These are phyloP conservation scores for Jaenimonas drosophilae DNA, from an alignment of 208 protist species.

Conservation along the genomic window DNA sequence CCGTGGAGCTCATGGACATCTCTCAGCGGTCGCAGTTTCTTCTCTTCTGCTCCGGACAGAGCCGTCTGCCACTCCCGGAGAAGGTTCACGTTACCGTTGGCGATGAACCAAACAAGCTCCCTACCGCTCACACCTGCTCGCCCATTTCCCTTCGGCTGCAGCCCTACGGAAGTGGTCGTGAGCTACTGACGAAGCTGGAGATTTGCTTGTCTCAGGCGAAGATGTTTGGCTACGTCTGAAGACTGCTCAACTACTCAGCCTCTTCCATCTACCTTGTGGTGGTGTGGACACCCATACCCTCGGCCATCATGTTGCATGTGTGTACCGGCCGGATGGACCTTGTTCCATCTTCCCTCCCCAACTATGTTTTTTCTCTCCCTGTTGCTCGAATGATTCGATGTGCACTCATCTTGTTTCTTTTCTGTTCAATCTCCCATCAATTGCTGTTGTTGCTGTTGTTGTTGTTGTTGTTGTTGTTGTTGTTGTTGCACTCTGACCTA, in stretches of 20 bases:
- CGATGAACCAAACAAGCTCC: conserved; percentile 57
- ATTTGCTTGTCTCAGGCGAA: conserved; percentile 55
- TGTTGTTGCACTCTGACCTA: no score
- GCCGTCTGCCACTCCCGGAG: conserved; percentile 70
- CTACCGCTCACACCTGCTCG: conserved; percentile 84
- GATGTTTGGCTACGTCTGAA: conserved; percentile 81
- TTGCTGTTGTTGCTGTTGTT: no score
- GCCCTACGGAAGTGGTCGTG: conserved; percentile 36
- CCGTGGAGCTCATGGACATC: conserved; percentile 39
- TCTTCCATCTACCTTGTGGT: no score
- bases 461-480: no score
- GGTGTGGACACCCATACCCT: no score
- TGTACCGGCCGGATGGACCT: no score
- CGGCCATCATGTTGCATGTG: no score
- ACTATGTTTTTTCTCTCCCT: not conserved
- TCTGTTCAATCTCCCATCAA: no score
- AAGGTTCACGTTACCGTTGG: conserved; percentile 71
- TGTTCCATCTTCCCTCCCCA: no score
- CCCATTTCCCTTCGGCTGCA: conserved; percentile 81
- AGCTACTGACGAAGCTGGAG: conserved; percentile 47
- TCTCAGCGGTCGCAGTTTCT: conserved; percentile 60
- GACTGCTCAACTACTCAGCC: no score
- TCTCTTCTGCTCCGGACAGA: conserved; percentile 81
- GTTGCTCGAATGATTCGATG: not conserved
- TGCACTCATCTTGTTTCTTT: no score